Base-by-base conservation (phyloP, 106 monocot species). In the Apostasia ramifera region DNA sequence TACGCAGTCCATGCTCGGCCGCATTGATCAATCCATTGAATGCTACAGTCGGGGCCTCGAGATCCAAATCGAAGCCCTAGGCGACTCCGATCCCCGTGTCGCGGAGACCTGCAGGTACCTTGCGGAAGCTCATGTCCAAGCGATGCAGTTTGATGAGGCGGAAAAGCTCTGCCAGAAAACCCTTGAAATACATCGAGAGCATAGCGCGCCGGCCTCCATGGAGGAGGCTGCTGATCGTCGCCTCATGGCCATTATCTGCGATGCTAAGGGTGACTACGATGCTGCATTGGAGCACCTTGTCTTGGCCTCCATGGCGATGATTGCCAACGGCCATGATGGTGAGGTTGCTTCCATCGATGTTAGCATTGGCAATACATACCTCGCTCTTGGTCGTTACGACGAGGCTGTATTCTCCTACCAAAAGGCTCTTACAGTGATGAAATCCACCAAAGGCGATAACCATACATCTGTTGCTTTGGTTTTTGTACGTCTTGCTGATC, bases 361-460 rank as follows among this genome's bases (percentile, higher is more conserved):
- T 44, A 68, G 79, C 66, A 82, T 86, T 9, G 85, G 85, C 40
- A 76, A 86, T 65, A 82, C 82, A n/a, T 86, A 86, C 61, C 81
- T 86, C 68, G 71, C 85, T 1, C 82, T 86, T 8, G 85, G 73
- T 12, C 81, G 82, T 2, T 82, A 77, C 12, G 85, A 86, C 45
- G 85, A 86, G 68, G 78, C 85, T 0, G 82, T 86, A 65, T 86
- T 86, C 69, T 82, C 85, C 41, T 86, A 86, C 78, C 85, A 86
- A 66, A 86, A 86, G 50, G 78, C 85, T 47, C 74, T 86, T 50
- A 86, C 85, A 1, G 85, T 86, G 5, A 75, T 86, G 70, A 86
- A 86, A 59, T 79, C 85, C 2, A 48, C 85, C 42, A 70, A 74
- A 51, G 85, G 85, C 7, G 85, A 86, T 46, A 73, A 75, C 72